These are phyloP conservation scores for Jackrogersella minutella DNA, from an alignment of 495 filamentous ascomycete species.

Conservation along the genomic window DNA sequence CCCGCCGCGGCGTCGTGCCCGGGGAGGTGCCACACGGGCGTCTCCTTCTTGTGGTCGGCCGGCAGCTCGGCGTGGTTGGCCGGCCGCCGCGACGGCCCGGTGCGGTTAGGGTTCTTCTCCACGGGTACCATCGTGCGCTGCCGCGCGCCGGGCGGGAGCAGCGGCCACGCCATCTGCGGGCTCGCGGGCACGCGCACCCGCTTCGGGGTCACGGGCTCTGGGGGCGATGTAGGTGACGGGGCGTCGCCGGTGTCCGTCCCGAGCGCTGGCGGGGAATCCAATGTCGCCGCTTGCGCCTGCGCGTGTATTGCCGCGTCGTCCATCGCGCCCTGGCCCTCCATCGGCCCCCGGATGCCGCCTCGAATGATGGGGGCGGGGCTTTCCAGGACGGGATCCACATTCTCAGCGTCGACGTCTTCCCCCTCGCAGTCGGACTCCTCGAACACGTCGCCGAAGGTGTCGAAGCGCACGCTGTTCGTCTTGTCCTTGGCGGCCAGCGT, in stretches of 20 bases:
- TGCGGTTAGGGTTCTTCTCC: slow-evolving; percentile 6
- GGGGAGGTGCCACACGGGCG: slow-evolving; percentile 26
- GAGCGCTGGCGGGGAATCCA: not conserved
- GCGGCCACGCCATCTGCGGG: slow-evolving; percentile 14
- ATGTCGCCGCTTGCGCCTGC: not conserved
- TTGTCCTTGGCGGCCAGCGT: slow-evolving; percentile 26
- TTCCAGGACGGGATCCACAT: not conserved
- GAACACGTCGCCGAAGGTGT: slow-evolving; percentile 30
- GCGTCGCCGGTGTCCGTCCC: not conserved
- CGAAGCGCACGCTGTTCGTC: slow-evolving; percentile 6
- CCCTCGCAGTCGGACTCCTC: slow-evolving; percentile 23
- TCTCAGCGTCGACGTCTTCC: not conserved
- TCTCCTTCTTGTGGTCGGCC: slow-evolving; percentile 37
- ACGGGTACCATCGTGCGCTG: not conserved
- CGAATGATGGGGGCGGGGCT: not conserved
- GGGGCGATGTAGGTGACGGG: not conserved
- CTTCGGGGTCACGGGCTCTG: not conserved
- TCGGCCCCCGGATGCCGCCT: not conserved
- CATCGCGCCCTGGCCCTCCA: not conserved
- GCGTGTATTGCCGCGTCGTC: not conserved
- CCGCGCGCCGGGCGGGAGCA: not conserved
- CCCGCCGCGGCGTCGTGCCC: not conserved
- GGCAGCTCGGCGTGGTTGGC: slow-evolving; percentile 28
- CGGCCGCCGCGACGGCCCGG: slow-evolving; percentile 19
- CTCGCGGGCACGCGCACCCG: slow-evolving; percentile 10